Conservation (phyloP, 331 rosid species). For the Saraca asoca region DNA sequence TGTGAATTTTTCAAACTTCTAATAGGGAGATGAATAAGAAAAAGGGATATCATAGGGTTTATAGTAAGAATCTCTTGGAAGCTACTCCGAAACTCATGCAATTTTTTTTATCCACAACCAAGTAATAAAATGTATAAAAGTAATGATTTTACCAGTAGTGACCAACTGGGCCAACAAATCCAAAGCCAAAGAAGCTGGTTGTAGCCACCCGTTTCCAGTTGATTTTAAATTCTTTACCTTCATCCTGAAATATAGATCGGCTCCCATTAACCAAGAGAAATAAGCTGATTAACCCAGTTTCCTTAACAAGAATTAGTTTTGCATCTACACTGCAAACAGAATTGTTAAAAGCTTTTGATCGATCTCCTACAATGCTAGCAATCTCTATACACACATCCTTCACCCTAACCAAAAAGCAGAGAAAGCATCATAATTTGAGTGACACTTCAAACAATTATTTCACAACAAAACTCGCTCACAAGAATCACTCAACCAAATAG, state of each 20-base stretch:
- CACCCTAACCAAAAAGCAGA: neutral
- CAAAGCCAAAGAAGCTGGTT: slow-evolving; percentile 61
- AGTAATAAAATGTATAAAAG: slow-evolving; percentile 23
- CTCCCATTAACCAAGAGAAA: slow-evolving; percentile 18
- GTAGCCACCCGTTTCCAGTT: slow-evolving; percentile 64
- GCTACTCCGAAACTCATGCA: slow-evolving; percentile 9
- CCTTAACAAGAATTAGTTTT: neutral
- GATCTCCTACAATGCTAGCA: neutral
- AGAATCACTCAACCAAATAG: neutral
- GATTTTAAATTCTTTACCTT: slow-evolving; percentile 43
- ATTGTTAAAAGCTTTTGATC: neutral
- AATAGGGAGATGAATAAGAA: neutral
- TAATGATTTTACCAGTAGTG: slow-evolving; percentile 53
- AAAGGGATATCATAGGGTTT: neutral
- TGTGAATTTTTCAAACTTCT: slow-evolving; percentile 7
- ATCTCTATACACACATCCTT: neutral
- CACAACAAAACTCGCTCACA: neutral
- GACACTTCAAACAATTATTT: slow-evolving; percentile 3
- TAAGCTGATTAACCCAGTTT: neutral
- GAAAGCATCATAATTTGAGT: neutral
- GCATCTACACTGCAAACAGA: neutral
- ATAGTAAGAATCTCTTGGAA: slow-evolving; percentile 11
- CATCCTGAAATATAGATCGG: slow-evolving; percentile 38
- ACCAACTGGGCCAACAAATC: slow-evolving; percentile 65
- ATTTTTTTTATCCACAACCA: slow-evolving; percentile 22